Base-by-base conservation (phyloP, 2,329 filamentous ascomycete species). In the Rhinocladiella mackenziei region DNA sequence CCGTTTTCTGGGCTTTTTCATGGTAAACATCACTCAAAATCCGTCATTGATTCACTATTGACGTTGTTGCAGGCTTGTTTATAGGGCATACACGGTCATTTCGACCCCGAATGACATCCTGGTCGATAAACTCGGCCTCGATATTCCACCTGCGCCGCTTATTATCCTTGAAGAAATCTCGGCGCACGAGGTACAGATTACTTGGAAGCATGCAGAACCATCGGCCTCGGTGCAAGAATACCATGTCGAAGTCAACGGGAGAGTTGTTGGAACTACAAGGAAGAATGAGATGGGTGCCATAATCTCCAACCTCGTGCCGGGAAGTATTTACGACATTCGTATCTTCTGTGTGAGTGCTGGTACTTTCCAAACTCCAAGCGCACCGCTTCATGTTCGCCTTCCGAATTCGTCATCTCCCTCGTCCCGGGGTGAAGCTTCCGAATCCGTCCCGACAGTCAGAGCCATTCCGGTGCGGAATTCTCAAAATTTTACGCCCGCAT, bases 151-250 rank as follows among this genome's bases (percentile, higher is more conserved):
- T 51, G 77, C 87, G 17, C 92, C 92, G 39, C 82, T 89, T 62
- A 85, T 97, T 29, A 94, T 89, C 39, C 79, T 98, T 23, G 88
- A 91, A 43, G 88, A 86, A 52, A 92, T 98, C 58, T 86, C 84
- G 56, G 77, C 86, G 19, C 86, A 94, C 63, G 86, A 89, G 44
- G 86, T 94, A 22, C 86, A 89, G 20, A 75, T 98, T 31, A 89
- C 89, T 64, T 98, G 92, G 92, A 87, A 89, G 50, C 78, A 83
- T 48, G 83, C 86, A 0, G 78, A 79, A 51, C 72, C 74, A 53
- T 72, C 77, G 31, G 73, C 75, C 50, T 77, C 85, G 2, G 85
- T 94, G 41, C 77, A 88, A 40, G 94, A 89, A 67, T 92, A 94
- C 62, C 77, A 91, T 33, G 87, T 98, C 39, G 87, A 94, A 63